A percentile compares a stretch with the other conserved stretches of the same genome.
phyloP scores from a whole-genome alignment of 345 rosid genomes.

The Microthlaspi erraticum region DNA sequence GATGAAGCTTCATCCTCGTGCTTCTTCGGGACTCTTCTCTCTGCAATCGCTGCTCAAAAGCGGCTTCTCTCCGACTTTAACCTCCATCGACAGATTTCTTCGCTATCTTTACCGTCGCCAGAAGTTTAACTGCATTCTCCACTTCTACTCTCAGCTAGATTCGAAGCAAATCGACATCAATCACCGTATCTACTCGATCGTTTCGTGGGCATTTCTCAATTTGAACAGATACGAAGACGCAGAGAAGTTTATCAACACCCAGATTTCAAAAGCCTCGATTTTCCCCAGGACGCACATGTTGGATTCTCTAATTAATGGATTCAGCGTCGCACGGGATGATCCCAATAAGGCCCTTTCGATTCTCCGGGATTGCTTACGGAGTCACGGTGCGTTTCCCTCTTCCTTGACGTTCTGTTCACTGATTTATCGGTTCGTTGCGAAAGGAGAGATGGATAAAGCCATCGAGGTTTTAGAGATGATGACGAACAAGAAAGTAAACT shows the following conservation, averaged over 20 bases:
- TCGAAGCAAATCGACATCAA: constrained; percentile 28
- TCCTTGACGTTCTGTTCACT: constrained; percentile 60
- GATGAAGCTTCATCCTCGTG: constrained; percentile 35
- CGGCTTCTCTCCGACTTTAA: constrained; percentile 41
- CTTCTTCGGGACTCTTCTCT: constrained; percentile 35
- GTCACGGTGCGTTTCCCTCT: constrained; percentile 63
- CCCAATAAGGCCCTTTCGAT: constrained; percentile 55
- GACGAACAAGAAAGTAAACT: constrained; percentile 50
- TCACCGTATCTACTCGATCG: constrained; percentile 52
- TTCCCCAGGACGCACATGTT: constrained; percentile 45
- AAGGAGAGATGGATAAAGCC: constrained; percentile 61
- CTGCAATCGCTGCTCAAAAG: constrained; percentile 43
- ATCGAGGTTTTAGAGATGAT: constrained; percentile 70
- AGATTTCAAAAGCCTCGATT: constrained; percentile 44
- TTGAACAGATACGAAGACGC: constrained; percentile 65
- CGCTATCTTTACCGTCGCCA: constrained; percentile 34
- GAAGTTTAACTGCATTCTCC: constrained; percentile 33
- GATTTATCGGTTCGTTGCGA: constrained; percentile 56
- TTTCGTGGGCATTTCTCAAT: constrained; percentile 58
- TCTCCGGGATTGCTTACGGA: constrained; percentile 54
- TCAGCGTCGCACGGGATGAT: constrained; percentile 49
- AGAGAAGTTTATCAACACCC: constrained; percentile 55
- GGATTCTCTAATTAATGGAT: constrained; percentile 65
- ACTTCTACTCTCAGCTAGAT: constrained; percentile 39
- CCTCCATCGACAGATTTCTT: constrained; percentile 35